These are phyloP conservation scores for Paratinospora sagittata DNA, from an alignment of 164 flowering plant species.

Conservation along the genomic window DNA sequence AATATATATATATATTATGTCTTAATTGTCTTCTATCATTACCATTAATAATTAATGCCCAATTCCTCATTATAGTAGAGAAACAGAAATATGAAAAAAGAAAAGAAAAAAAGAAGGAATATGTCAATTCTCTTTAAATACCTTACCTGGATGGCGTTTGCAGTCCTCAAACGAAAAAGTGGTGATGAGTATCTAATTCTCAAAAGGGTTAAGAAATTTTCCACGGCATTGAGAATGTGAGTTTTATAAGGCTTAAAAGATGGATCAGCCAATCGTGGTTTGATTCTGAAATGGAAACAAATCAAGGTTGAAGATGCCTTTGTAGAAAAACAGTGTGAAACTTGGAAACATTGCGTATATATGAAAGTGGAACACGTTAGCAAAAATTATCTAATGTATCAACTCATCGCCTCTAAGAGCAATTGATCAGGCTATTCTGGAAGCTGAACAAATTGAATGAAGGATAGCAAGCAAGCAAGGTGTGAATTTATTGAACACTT, in stretches of 20 bases:
- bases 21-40: too few species aligned
- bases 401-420: neutral
- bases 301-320: neutral
- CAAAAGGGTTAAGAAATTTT: conserved; percentile 53
- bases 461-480: neutral
- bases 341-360: neutral
- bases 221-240: conserved; percentile 72
- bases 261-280: conserved; percentile 73
- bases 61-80: neutral
- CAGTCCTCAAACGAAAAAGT: conserved; percentile 72
- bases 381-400: conserved; percentile 3
- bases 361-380: neutral
- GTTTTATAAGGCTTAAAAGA: conserved; percentile 69
- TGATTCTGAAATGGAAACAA: conserved; percentile 47
- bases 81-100: neutral
- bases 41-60: too few species aligned
- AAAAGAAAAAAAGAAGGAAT: neutral
- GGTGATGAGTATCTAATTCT: conserved; percentile 86
- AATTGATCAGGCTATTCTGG: neutral
- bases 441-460: neutral
- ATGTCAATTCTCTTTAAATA: neutral
- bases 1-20: too few species aligned
- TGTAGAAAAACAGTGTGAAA: neutral
- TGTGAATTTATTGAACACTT: conserved; percentile 24
- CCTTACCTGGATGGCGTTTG: conserved; percentile 70